Evolutionary conservation across 1,284 basidiomycete genomes (phyloP).

Genomic region (Inonotus hispidus): DNA sequence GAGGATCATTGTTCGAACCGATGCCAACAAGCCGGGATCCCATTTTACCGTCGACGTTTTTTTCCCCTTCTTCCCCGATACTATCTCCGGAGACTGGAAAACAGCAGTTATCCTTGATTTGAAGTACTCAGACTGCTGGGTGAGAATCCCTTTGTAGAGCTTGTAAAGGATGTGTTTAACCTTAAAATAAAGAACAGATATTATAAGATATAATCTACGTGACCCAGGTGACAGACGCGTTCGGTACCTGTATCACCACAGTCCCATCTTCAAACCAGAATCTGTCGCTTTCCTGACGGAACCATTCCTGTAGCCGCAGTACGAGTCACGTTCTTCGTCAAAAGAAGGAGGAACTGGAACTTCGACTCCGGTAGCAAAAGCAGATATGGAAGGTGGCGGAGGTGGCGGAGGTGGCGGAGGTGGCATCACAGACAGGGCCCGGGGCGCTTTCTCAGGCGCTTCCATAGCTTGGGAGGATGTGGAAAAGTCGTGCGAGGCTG

Average conservation of each 20-base stretch:
- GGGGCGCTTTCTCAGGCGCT: too few relatives aligned
- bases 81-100: not conserved
- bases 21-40: not conserved
- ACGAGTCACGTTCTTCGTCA: not conserved
- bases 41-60: not conserved
- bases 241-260: not conserved
- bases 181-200: not conserved
- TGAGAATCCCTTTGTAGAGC: not conserved
- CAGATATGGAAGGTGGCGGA: too few relatives aligned
- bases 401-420: too few relatives aligned
- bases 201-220: not conserved
- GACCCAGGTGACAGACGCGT: not conserved
- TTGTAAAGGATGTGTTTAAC: not conserved
- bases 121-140: not conserved
- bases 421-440: too few relatives aligned
- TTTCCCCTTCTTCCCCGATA: not conserved
- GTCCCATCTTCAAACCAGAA: slow-evolving; percentile 9
- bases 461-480: too few relatives aligned
- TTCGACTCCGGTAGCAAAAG: too few relatives aligned
- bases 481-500: too few relatives aligned
- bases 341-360: too few relatives aligned
- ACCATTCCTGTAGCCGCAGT: not conserved
- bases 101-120: not conserved
- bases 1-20: not conserved
- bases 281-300: not conserved